Base-by-base conservation (phyloP, 495 filamentous ascomycete species). In the Annulohypoxylon maeteangense region DNA sequence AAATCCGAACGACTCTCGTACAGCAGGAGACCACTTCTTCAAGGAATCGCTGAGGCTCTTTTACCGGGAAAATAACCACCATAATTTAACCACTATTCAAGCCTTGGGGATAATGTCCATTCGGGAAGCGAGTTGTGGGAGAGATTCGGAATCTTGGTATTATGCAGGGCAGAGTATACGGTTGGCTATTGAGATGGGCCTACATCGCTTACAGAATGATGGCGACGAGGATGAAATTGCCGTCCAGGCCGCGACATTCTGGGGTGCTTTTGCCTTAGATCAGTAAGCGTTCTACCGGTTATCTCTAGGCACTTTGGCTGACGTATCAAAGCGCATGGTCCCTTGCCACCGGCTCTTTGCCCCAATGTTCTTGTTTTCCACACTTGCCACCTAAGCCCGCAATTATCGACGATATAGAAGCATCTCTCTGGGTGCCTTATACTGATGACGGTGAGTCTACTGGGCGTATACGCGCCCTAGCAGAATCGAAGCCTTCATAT, bases 61-160 rank as follows among this genome's bases (percentile, higher is more conserved):
- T 7, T 77, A 88, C 47, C 79, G 86, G 31, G 82, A 88, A 65
- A 72, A 76, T 8, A 80, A 92, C 61, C 84, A 88, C 22, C 85
- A 87, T 74, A 86, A 82, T 0, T 78, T 95, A 20, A 95, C 92
- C 6, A 93, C 90, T 2, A 89, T 94, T 40, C 93, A 95, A 77
- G 91, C 92, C 0, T 77, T 95, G 23, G 88, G 89, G 4, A 84
- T 96, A 63, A 91, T 96, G 90, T 88, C 87, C 22, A 86, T 89
- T 36, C 80, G 88, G 40, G 87, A 90, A 78, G 87, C 87, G 3
- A 88, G 87, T 75, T 88, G 86, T 73, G 87, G 87, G 11, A 81
- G 85, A 10, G 88, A 90, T 67, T 88, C 87, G n/a, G 88, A 88
- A 61, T 89, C 87, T 42, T 90, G 88, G 80, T 89, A 85, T 70